A percentile compares a stretch with the other conserved stretches of the same genome.
phyloP scores from a whole-genome alignment of 106 monocot species.

The Narthecium ossifragum region DNA sequence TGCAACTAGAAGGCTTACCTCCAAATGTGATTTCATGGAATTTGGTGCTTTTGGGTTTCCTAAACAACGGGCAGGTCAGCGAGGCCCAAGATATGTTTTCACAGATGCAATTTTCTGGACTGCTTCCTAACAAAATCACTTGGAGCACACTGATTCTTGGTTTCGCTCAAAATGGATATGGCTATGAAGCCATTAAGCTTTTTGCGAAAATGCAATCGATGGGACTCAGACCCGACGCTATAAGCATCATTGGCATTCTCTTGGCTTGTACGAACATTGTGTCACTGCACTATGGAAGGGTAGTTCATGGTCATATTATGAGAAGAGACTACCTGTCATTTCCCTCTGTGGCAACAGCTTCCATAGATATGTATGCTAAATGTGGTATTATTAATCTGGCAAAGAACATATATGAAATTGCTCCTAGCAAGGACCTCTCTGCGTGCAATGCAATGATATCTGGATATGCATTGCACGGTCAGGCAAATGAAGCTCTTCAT shows the following conservation, averaged over 20 bases:
- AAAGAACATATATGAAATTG: slow-evolving; percentile 13
- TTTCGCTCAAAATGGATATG: slow-evolving; percentile 29
- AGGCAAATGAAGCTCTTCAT: slow-evolving; percentile 14
- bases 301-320: slow-evolving; percentile 23
- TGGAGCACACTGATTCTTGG: slow-evolving; percentile 35
- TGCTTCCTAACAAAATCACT: slow-evolving; percentile 27
- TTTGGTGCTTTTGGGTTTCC: slow-evolving; percentile 28
- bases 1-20: slow-evolving; percentile 32
- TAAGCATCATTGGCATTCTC: slow-evolving; percentile 18
- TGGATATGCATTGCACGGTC: slow-evolving; percentile 18
- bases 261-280: slow-evolving; percentile 19
- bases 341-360: slow-evolving; percentile 11
- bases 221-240: slow-evolving; percentile 17
- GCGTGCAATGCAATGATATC: slow-evolving; percentile 30
- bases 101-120: slow-evolving; percentile 24
- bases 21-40: slow-evolving; percentile 51
- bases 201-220: slow-evolving; percentile 29
- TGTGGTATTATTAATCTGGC: slow-evolving; percentile 26
- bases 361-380: slow-evolving; percentile 40
- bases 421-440: slow-evolving; percentile 13
- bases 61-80: slow-evolving; percentile 24
- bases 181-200: slow-evolving; percentile 20
- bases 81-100: slow-evolving; percentile 35
- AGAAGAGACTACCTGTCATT: slow-evolving; percentile 20
- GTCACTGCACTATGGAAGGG: slow-evolving; percentile 19